Evolutionary conservation across 495 filamentous ascomycete species (phyloP), one percentile per base, ranked within the genome.

Genomic region (Neurospora terricola): DNA sequence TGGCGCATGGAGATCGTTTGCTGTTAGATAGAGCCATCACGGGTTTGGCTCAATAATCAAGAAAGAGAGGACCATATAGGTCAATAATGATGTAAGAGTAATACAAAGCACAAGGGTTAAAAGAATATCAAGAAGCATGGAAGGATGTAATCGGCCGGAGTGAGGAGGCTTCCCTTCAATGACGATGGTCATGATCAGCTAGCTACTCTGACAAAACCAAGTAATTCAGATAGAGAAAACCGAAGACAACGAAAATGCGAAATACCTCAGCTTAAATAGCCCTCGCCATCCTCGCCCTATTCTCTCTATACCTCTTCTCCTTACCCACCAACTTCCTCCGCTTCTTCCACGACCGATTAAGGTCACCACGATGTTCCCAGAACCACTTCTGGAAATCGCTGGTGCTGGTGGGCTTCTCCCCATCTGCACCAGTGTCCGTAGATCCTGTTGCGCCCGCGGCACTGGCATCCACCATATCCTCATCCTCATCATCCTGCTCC

Each of bases 291-390:
- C 88, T 87, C 74, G 86, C 87, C 77, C 87, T 88, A 77, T 96
- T 97, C 75, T 97, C 94, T 76, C 91, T 87, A 81, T 97, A 93
- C 76, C 94, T 86, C 84, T 93, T 93, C 81, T 92, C 90, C 86
- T 99, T 99, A 48, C 89, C 86, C 59, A 87, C 91, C 76, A 94
- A 87, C 78, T 94, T 90, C 72, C 92, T 88, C 76, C 92, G 81
- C 81, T 90, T 92, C 84, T 95, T 97, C 95, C 95, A 98, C 4
- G 91, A 91, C 34, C 94, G 86, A 79, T 97, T 98, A 71, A 91
- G 89, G 59, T 97, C 93, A 2, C 95, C 94, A 2, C 95, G 86
- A 73, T 94, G 87, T 80, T 96, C 94, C 88, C 92, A 98, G 81
- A 98, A 99, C 89, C 90, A 94, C 78, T 94, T 92, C 48, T 90